Conservation (phyloP, 2,329 filamentous ascomycete genomes). For the Claviceps africana region DNA sequence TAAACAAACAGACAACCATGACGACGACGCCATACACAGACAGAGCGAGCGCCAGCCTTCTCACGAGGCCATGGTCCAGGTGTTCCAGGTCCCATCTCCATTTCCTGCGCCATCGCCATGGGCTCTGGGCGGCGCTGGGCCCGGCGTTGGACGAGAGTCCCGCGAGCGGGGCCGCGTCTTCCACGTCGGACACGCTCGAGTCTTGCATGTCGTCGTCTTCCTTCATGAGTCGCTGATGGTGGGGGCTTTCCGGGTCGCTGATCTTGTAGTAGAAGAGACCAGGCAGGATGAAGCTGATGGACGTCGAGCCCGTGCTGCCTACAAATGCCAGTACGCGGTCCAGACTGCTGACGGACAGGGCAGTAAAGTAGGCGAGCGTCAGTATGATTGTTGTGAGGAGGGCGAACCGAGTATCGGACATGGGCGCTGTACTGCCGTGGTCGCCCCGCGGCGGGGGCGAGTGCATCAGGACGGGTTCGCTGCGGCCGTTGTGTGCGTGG, state of each 20-base stretch:
- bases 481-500: slow-evolving; percentile 23
- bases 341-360: slow-evolving; percentile 79
- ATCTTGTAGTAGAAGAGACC: slow-evolving; percentile 99
- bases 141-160: slow-evolving; percentile 23
- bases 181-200: slow-evolving; percentile 33
- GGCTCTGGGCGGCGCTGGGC: slow-evolving; percentile 13
- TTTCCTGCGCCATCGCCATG: slow-evolving; percentile 40
- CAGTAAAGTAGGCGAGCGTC: slow-evolving; percentile 69
- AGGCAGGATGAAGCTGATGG: slow-evolving; percentile 92
- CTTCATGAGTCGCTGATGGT: slow-evolving; percentile 78
- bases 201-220: slow-evolving; percentile 78
- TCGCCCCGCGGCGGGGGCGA: slow-evolving; percentile 29
- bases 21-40: slow-evolving; percentile 74
- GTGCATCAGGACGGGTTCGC: slow-evolving; percentile 29
- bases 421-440: slow-evolving; percentile 43
- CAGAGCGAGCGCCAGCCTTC: slow-evolving; percentile 60
- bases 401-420: slow-evolving; percentile 81
- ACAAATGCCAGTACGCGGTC: slow-evolving; percentile 92
- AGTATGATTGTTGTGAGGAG: slow-evolving; percentile 78
- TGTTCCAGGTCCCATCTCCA: slow-evolving; percentile 48
- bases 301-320: slow-evolving; percentile 83
- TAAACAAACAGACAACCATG: slow-evolving; percentile 76
- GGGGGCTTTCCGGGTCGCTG: slow-evolving; percentile 70
- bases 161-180: slow-evolving; percentile 29
- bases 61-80: slow-evolving; percentile 50